A percentile compares a stretch with the other conserved stretches of the same genome.
Evolutionary conservation across 495 filamentous ascomycete genomes (phyloP).

Genomic region (Podospora pseudopauciseta): DNA sequence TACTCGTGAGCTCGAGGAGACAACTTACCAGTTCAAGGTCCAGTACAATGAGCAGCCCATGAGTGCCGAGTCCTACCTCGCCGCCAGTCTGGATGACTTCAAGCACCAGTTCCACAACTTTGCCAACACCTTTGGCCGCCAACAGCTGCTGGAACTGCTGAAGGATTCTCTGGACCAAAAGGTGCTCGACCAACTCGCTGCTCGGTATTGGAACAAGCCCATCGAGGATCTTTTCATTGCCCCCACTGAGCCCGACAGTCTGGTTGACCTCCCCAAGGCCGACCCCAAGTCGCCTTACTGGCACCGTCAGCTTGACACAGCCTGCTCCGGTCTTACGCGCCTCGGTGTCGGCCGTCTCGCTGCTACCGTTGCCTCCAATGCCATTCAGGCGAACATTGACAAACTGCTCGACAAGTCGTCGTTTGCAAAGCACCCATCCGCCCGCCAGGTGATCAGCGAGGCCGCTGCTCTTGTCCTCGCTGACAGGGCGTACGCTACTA

Average conservation of each 20-base stretch:
- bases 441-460: constrained; percentile 83
- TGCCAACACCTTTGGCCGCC: constrained; percentile 80
- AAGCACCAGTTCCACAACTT: constrained; percentile 97
- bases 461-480: constrained; percentile 84
- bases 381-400: constrained; percentile 83
- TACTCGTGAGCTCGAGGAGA: constrained; percentile 91
- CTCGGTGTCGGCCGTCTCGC: constrained; percentile 89
- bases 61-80: constrained; percentile 92
- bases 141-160: constrained; percentile 81
- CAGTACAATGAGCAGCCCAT: constrained; percentile 97
- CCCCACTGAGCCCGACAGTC: constrained; percentile 62
- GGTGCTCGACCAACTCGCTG: constrained; percentile 91
- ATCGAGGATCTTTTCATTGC: constrained; percentile 66
- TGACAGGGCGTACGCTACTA: constrained; percentile 92
- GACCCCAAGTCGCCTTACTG: constrained; percentile 82
- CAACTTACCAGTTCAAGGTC: constrained; percentile 98
- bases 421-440: constrained; percentile 86
- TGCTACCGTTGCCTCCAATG: constrained; percentile 81
- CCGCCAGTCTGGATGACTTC: constrained; percentile 90
- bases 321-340: constrained; percentile 83
- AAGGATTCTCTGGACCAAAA: constrained; percentile 92
- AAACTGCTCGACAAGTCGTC: constrained; percentile 70
- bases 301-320: constrained; percentile 92
- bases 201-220: constrained; percentile 97
- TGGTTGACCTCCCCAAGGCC: constrained; percentile 74